phyloP scores from a whole-genome alignment of 805 yeast genomes.

The Lipomyces yamadae region DNA sequence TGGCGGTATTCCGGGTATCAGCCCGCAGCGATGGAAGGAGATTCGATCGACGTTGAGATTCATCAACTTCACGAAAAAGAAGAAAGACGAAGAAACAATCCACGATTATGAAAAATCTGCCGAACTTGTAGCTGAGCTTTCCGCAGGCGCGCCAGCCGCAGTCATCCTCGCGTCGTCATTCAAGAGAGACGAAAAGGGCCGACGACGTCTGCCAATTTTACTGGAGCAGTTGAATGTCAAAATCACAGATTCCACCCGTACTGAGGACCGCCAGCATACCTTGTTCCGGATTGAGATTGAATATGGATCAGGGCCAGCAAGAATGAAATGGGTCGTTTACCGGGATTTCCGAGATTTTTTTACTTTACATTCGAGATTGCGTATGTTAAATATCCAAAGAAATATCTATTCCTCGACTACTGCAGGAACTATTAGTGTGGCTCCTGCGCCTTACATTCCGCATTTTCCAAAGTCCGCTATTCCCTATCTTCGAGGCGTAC shows the following conservation, averaged over 20 bases:
- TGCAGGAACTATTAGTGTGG: conserved; percentile 38
- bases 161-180: conserved; percentile 75
- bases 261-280: conserved; percentile 50
- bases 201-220: conserved; percentile 77
- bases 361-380: conserved; percentile 71
- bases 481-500: conserved; percentile 39
- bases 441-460: conserved; percentile 45
- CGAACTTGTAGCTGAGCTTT: conserved; percentile 56
- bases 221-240: conserved; percentile 72
- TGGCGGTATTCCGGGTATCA: not conserved
- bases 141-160: conserved; percentile 74
- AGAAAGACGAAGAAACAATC: conserved; percentile 30
- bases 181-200: conserved; percentile 64
- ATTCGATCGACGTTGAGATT: conserved; percentile 22
- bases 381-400: conserved; percentile 52
- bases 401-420: conserved; percentile 28
- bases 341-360: conserved; percentile 73
- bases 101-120: conserved; percentile 42
- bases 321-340: conserved; percentile 79
- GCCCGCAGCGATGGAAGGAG: conserved; percentile 27
- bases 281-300: conserved; percentile 75
- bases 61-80: conserved; percentile 35
- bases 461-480: conserved; percentile 50
- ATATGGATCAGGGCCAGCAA: conserved; percentile 83
- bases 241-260: conserved; percentile 48